These are phyloP conservation scores for Cutaneotrichosporon cutaneum DNA, from an alignment of 1,284 basidiomycete species.

Conservation along the genomic window DNA sequence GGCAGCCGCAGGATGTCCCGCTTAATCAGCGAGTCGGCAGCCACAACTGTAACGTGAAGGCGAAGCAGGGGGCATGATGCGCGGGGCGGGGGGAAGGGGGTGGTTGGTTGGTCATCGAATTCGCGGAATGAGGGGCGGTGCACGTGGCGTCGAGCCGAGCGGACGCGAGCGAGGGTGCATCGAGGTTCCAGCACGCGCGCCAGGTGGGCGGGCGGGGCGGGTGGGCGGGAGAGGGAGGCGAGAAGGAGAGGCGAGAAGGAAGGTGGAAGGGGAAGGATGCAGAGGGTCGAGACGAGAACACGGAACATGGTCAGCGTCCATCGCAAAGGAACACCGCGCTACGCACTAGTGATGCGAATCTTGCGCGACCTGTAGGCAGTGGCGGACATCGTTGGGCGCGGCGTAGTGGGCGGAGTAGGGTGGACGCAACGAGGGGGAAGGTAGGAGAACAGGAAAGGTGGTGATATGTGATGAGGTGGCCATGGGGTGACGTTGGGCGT, in stretches of 20 bases:
- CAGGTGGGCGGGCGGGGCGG: too few species aligned
- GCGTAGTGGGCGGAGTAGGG: not conserved
- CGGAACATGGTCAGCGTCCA: constrained; percentile 9
- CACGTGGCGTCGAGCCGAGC: constrained; percentile 4
- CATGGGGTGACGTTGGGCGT: not conserved
- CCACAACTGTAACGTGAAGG: constrained; percentile 64
- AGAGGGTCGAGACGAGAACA: not conserved
- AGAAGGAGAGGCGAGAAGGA: not conserved
- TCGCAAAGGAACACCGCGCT: not conserved
- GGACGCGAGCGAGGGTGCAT: not conserved
- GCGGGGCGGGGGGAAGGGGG: not conserved
- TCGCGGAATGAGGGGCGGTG: constrained; percentile 4
- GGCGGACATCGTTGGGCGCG: not conserved
- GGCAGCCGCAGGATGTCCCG: constrained; percentile 88
- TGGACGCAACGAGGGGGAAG: not conserved
- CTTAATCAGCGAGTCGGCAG: constrained; percentile 83
- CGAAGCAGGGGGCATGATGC: not conserved
- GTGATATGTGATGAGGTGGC: not conserved
- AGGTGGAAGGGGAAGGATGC: not conserved
- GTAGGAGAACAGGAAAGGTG: not conserved
- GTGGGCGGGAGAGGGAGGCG: not conserved
- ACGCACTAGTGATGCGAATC: constrained; percentile 40
- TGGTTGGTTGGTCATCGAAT: not conserved
- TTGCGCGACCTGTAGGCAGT: constrained; percentile 26
- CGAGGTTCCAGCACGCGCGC: not conserved